These are phyloP conservation scores for Cyclotella sp. DNA, from an alignment of 108 stramenopile genomes.

Conservation along the genomic window DNA sequence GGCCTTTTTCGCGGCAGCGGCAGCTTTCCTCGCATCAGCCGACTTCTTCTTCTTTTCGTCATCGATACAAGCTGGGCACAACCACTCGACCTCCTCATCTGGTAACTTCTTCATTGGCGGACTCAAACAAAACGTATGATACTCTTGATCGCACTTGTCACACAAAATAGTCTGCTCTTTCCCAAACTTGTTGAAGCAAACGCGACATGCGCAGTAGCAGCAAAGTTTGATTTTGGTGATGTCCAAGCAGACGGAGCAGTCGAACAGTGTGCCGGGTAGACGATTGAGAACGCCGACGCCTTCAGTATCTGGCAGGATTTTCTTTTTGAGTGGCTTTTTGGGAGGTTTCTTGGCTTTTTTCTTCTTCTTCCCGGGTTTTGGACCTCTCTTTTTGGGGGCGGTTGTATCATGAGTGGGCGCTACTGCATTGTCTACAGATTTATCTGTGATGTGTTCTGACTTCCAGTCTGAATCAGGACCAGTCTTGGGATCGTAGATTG, in stretches of 20 bases:
- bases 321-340: constrained; percentile 23
- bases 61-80: constrained; percentile 51
- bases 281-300: constrained; percentile 50
- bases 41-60: constrained; percentile 47
- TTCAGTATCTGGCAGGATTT: constrained; percentile 17
- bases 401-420: neutral
- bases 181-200: constrained; percentile 86
- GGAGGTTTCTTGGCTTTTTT: constrained; percentile 9
- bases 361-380: constrained; percentile 28
- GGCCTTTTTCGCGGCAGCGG: constrained; percentile 21
- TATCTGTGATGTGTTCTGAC: constrained; percentile 11
- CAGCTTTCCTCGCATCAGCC: constrained; percentile 26
- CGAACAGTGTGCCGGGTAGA: constrained; percentile 48
- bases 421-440: neutral
- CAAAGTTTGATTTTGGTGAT: constrained; percentile 70
- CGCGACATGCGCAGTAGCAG: constrained; percentile 85
- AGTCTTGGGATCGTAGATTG: constrained; percentile 31
- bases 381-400: constrained; percentile 1
- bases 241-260: constrained; percentile 67
- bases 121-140: constrained; percentile 53
- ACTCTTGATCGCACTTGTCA: constrained; percentile 54
- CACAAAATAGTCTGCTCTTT: constrained; percentile 56
- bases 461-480: constrained; percentile 27
- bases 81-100: constrained; percentile 44
- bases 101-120: constrained; percentile 41